Base-by-base conservation (phyloP, 768 basidiomycete genomes). In the Hysterangium stoloniferum region DNA sequence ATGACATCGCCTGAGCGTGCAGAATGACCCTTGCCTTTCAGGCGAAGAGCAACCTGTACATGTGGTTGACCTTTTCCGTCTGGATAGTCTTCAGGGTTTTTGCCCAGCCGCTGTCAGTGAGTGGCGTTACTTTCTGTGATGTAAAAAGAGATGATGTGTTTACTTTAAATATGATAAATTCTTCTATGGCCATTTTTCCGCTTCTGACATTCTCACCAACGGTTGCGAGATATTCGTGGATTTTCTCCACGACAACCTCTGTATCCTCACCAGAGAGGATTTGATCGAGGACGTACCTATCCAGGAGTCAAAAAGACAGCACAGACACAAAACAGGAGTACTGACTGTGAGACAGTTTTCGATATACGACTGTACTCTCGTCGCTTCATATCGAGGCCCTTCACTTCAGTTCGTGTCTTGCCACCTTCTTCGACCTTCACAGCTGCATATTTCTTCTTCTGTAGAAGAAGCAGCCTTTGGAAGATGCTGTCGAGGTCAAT, bases 391-490 rank as follows among this genome's bases (percentile, higher is more conserved):
- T 99, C 96, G 20, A 99, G 71, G 66, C 96, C 96, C 61, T 99
- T 99, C 65, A 99, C 73, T 61, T 99, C 96, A 1, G 79, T 87
- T 12, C 78, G 80, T 0, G 87, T 85, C 51, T 78, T 75, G 0
- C 77, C 75, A 24, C 82, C 82, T 56, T 92, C 89, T 59, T 93
- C 90, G 35, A 97, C 81, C 68, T 96, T 97, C 64, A 97, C 73
- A 0, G 96, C 96, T 0, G 96, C 96, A 58, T 99, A 99, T 68
- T 99, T 98, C 74, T 99, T 99, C 77, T 99, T 99, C 62, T 98
- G 95, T 48, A 99, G 69, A 9, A 99, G 76, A 1, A 99, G 68
- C 35, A 99, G 73, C 0, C 96, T 80, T 61, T 95, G 82, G 71
- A 99, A 99, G 31, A 98, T 78, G 2, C 86, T 82, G 60, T 99